Conservation (phyloP, 2,329 filamentous ascomycete genomes). For the Exserohilum turcica region DNA sequence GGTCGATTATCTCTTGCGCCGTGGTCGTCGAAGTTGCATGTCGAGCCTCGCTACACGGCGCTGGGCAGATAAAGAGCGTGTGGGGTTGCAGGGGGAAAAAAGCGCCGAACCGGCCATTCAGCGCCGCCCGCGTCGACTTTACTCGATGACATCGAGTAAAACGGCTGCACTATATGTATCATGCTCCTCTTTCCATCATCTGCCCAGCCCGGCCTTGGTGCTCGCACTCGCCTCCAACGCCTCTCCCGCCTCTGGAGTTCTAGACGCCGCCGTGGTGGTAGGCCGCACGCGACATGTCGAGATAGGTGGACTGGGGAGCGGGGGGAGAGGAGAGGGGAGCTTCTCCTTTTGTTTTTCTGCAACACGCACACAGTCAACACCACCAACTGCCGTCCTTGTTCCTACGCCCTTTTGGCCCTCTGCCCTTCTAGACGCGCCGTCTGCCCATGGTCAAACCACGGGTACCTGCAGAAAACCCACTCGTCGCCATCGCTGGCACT, state of each 20-base stretch:
- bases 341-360: no score
- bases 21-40: constrained; percentile 9
- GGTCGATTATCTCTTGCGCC: constrained; percentile 29
- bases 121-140: constrained; percentile 17
- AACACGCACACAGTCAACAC: no score
- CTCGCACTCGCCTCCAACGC: no score
- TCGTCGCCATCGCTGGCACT: neutral
- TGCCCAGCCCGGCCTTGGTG: no score
- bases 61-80: constrained; percentile 31
- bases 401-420: no score
- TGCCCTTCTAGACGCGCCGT: neutral
- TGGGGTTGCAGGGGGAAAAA: constrained; percentile 24
- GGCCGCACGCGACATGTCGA: no score
- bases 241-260: no score
- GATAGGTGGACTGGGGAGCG: no score
- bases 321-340: no score
- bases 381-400: neutral
- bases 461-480: constrained; percentile 10
- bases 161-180: constrained; percentile 22
- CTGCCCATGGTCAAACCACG: constrained; percentile 1
- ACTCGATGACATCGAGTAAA: constrained; percentile 42
- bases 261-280: no score
- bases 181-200: constrained; percentile 9
- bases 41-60: constrained; percentile 22
- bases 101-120: constrained; percentile 22